phyloP scores from a whole-genome alignment of 2,329 filamentous ascomycete species.

The Xylaria sp. region DNA sequence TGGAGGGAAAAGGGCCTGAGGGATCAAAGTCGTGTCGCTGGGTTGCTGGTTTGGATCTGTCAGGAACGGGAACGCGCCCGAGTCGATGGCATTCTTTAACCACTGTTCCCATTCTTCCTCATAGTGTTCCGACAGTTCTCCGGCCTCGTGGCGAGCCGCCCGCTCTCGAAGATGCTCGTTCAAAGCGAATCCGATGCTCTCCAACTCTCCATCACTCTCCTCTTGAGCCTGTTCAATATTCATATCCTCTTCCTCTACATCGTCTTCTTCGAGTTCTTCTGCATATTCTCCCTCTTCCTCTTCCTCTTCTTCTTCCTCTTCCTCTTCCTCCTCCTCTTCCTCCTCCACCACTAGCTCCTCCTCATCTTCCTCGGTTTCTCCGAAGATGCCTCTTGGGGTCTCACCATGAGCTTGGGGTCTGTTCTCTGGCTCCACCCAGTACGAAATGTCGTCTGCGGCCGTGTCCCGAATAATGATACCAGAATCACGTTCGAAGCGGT shows the following conservation, averaged over 20 bases:
- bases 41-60: conserved; percentile 49
- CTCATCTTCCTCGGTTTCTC: conserved; percentile 43
- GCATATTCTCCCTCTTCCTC: conserved; percentile 1
- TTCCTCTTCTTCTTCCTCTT: conserved; percentile 4
- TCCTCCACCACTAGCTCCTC: conserved; percentile 13
- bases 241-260: conserved; percentile 44
- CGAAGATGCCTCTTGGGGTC: conserved; percentile 37
- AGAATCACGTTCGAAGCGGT: conserved; percentile 78
- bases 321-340: conserved; percentile 33
- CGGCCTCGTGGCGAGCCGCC: conserved; percentile 66
- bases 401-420: conserved; percentile 32
- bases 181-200: conserved; percentile 65
- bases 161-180: conserved; percentile 70
- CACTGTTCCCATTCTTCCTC: conserved; percentile 79
- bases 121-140: conserved; percentile 62
- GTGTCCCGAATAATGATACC: conserved; percentile 73
- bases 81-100: conserved; percentile 72
- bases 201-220: conserved; percentile 58
- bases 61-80: conserved; percentile 59
- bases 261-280: conserved; percentile 1
- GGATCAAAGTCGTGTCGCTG: conserved; percentile 43
- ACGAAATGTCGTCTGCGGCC: conserved; percentile 69
- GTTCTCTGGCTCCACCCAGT: conserved; percentile 61
- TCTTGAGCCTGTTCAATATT: conserved; percentile 61
- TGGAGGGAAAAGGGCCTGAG: conserved; percentile 52